Conservation (phyloP, 2,329 filamentous ascomycete species). For the Epichloe coenophiala region DNA sequence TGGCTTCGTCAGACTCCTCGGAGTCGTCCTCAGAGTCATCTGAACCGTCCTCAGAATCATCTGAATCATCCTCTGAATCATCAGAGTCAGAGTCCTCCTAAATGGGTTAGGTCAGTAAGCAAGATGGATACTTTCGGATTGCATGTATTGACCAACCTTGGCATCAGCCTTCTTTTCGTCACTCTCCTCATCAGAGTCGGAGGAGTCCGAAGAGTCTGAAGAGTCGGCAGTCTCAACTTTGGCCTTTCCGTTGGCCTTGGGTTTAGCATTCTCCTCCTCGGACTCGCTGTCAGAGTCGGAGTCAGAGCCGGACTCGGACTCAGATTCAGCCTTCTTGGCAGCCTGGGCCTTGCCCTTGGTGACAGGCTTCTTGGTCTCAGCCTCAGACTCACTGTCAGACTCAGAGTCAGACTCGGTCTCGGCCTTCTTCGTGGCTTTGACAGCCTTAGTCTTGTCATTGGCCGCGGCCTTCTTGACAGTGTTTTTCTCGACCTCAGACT, state of each 20-base stretch:
- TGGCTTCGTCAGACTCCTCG: constrained; percentile 20
- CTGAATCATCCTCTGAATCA: constrained; percentile 21
- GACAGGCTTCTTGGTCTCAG: constrained; percentile 18
- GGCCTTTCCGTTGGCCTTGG: constrained; percentile 5
- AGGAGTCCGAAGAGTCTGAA: constrained; percentile 14
- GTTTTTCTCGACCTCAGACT: constrained; percentile 22
- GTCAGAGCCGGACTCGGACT: constrained; percentile 21
- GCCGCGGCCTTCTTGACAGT: constrained; percentile 8
- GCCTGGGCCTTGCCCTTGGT: constrained; percentile 4
- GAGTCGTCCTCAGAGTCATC: constrained; percentile 21
- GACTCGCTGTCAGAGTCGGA: constrained; percentile 25
- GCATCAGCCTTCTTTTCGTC: constrained; percentile 10
- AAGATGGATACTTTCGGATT: background rate
- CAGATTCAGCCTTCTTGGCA: constrained; percentile 16
- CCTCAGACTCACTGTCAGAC: constrained; percentile 25
- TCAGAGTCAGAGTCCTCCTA: constrained; percentile 5
- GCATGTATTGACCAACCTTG: constrained; percentile 15
- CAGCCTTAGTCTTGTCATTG: constrained; percentile 14
- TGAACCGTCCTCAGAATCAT: constrained; percentile 21
- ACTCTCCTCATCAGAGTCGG: constrained; percentile 18
- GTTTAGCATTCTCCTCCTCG: constrained; percentile 21
- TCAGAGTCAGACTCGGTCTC: constrained; percentile 14
- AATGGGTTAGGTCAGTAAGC: background rate
- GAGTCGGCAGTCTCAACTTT: constrained; percentile 17
- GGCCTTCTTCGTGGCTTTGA: constrained; percentile 12